Evolutionary conservation across 169 alveolate genomes (phyloP), one percentile per base, ranked within the genome.

Genomic region (Eimeria acervulina): DNA sequence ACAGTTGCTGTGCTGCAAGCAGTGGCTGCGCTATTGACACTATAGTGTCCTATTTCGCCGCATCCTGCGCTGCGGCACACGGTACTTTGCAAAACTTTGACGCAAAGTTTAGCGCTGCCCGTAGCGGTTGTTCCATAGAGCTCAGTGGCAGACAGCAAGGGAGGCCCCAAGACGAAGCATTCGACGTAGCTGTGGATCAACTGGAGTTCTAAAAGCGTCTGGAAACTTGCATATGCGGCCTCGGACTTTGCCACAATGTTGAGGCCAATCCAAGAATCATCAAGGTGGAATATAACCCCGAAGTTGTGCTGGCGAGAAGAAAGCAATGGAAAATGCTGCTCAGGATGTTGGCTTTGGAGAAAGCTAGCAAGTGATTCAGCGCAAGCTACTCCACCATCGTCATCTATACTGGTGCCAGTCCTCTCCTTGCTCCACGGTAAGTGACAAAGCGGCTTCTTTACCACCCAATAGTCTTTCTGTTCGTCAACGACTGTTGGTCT

Each of bases 81-180:
- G 33, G 68, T 87, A 55, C 83, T 87, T 31, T 63, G 66, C 59
- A 87, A 10, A 33, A 87, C 94, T 28, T 87, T 23, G 6, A 87
- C 63, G 83, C 83, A 87, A 87, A 87, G 94, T 8, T 61, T 28
- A 23, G 61, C 51, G 28, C 40, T 87, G 68, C 94, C 47, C 23
- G 70, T 87, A 21, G 94, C 66, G 38, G 94, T 63, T 47, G 33
- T 87, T 31, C 94, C 94, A 31, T 10, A 63, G 36, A 87, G 83
- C 44, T 63, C 33, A 36, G 68, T 61, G 55, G 42, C 83, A 38
- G 94, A 59, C 15, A n/a, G 83, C 15, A 87, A 12, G 83, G 94
- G 63, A 63, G 94, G 94, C 40, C 94, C 94, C 81, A 21, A n/a
- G 47, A 87, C 94, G 63, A 87, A 87, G 68, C 94, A 87, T 33